A percentile compares a stretch with the other conserved stretches of the same genome.
phyloP scores from a whole-genome alignment of 257 asterid genomes.

The Verbena officinalis region DNA sequence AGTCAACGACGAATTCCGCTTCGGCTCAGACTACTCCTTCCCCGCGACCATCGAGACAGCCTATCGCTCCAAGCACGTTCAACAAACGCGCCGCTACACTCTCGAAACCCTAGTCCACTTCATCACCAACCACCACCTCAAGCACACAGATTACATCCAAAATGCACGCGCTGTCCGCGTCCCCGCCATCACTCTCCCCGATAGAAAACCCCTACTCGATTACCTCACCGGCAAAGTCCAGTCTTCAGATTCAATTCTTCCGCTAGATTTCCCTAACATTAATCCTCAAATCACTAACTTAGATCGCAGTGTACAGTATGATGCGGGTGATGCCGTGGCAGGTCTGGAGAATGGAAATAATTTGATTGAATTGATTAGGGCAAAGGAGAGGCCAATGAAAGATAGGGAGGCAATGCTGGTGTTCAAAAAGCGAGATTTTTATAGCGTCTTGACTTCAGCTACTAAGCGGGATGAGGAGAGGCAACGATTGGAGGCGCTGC shows the following conservation, averaged over 20 bases:
- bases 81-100: constrained; percentile 74
- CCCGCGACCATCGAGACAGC: constrained; percentile 84
- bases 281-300: constrained; percentile 34
- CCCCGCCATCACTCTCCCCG: constrained; percentile 81
- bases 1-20: constrained; percentile 71
- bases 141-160: constrained; percentile 84
- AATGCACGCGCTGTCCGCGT: constrained; percentile 77
- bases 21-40: constrained; percentile 81
- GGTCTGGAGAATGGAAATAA: constrained; percentile 34
- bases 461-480: constrained; percentile 84
- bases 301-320: constrained; percentile 39
- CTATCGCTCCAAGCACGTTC: constrained; percentile 78
- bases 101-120: constrained; percentile 94
- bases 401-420: constrained; percentile 77
- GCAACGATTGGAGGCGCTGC: constrained; percentile 68
- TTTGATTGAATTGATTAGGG: constrained; percentile 61
- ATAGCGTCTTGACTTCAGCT: constrained; percentile 68
- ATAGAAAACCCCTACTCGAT: constrained; percentile 82
- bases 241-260: constrained; percentile 67
- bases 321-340: constrained; percentile 29
- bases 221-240: constrained; percentile 83
- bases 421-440: constrained; percentile 76
- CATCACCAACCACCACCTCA: constrained; percentile 77
- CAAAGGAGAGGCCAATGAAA: constrained; percentile 73
- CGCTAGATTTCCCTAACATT: constrained; percentile 48